These are phyloP conservation scores for Hymenoscyphus fructigenus DNA, from an alignment of 2,329 filamentous ascomycete genomes.

Conservation along the genomic window DNA sequence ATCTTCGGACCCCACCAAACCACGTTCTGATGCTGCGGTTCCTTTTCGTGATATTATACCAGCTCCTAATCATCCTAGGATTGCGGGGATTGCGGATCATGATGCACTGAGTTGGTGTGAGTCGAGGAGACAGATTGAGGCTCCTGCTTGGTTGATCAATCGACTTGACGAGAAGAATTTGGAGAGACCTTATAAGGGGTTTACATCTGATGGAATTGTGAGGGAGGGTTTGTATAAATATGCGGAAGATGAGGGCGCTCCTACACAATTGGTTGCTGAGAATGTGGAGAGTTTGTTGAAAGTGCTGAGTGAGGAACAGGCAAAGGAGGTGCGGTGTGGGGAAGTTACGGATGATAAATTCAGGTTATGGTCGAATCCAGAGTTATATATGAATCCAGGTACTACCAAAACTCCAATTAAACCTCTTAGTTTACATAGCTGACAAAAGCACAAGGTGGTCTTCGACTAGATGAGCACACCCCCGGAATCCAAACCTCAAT, in stretches of 20 bases:
- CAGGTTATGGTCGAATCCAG: slow-evolving; percentile 35
- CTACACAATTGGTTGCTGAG: slow-evolving; percentile 28
- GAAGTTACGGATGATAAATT: slow-evolving; percentile 33
- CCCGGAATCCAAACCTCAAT: slow-evolving; percentile 28
- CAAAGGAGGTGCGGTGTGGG: slow-evolving; percentile 26
- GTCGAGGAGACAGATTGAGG: slow-evolving; percentile 33
- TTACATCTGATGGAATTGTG: slow-evolving; percentile 34
- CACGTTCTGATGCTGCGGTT: slow-evolving; percentile 32
- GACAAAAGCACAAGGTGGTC: slow-evolving; percentile 22
- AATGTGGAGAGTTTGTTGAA: slow-evolving; percentile 22
- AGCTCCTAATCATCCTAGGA: slow-evolving; percentile 27
- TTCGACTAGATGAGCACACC: slow-evolving; percentile 31
- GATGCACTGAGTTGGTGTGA: slow-evolving; percentile 33
- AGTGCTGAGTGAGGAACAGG: slow-evolving; percentile 26
- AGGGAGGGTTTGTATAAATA: slow-evolving; percentile 29
- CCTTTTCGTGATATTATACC: slow-evolving; percentile 33
- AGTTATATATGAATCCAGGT: slow-evolving; percentile 35
- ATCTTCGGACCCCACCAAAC: slow-evolving; percentile 29
- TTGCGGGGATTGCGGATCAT: slow-evolving; percentile 32
- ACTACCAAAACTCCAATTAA: neutral
- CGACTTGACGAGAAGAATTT: slow-evolving; percentile 33
- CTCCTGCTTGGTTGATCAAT: slow-evolving; percentile 35
- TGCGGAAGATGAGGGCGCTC: slow-evolving; percentile 34
- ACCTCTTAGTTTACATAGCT: neutral
- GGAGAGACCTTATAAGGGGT: slow-evolving; percentile 34